Conservation (phyloP, 2,329 filamentous ascomycete species). For the Alternaria infectoria region DNA sequence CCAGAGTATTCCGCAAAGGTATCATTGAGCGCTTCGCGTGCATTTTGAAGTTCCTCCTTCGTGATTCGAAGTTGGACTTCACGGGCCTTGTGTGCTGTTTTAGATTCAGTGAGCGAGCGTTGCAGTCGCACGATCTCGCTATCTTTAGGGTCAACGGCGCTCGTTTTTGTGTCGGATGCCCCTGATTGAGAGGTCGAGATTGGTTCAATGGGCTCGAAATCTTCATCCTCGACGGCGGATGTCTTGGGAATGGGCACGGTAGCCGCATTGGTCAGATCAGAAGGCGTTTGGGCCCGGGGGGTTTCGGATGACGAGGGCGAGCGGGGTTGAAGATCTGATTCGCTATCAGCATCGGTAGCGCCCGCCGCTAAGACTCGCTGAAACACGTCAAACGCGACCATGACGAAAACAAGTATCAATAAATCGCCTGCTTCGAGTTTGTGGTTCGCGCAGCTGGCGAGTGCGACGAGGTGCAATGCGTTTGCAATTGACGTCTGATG, state of each 20-base stretch:
- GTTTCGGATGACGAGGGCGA: constrained; percentile 35
- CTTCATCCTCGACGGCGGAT: constrained; percentile 12
- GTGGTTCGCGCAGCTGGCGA: constrained; percentile 31
- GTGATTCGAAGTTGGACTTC: constrained; percentile 33
- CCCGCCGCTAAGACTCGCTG: constrained; percentile 22
- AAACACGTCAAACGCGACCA: constrained; percentile 42
- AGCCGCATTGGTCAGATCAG: constrained; percentile 24
- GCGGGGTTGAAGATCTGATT: constrained; percentile 21
- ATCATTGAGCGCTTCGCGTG: constrained; percentile 36
- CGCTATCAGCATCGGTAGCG: constrained; percentile 14
- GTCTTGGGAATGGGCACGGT: constrained; percentile 8
- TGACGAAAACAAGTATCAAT: constrained; percentile 36
- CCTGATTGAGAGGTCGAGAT: constrained; percentile 7
- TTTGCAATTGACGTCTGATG: constrained; percentile 28
- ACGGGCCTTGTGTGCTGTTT: constrained; percentile 34
- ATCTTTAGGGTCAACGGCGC: constrained; percentile 25
- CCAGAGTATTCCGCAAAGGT: constrained; percentile 38
- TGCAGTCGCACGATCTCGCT: constrained; percentile 39
- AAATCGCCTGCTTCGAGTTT: constrained; percentile 26
- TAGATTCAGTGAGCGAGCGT: constrained; percentile 30
- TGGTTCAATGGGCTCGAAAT: not conserved
- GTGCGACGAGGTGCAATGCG: constrained; percentile 28
- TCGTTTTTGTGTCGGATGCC: constrained; percentile 8
- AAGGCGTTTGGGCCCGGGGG: constrained; percentile 24
- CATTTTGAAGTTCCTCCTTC: constrained; percentile 36